Percentiles rank a stretch among this genome's conserved stretches.
Conservation (phyloP, 805 yeast genomes). For the Cyberlindnera bimundalis region DNA sequence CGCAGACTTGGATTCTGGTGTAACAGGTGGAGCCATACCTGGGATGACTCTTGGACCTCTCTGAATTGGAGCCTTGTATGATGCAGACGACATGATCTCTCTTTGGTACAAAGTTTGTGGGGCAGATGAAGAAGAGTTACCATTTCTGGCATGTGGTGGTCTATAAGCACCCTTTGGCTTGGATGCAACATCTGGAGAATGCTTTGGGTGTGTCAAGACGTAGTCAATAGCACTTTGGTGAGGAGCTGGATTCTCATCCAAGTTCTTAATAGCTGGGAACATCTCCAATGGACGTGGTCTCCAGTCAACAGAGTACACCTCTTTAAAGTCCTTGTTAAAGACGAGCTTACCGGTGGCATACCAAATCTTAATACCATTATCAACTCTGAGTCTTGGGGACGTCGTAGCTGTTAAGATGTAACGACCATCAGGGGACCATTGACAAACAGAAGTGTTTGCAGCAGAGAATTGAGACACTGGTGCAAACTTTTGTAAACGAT, state of each 20-base stretch:
- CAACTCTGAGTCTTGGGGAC: constrained; percentile 94
- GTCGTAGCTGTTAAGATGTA: constrained; percentile 94
- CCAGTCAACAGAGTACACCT: constrained; percentile 82
- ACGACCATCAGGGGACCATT: constrained; percentile 98
- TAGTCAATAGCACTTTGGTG: constrained; percentile 68
- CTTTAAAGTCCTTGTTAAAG: constrained; percentile 75
- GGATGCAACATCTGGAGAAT: constrained; percentile 32
- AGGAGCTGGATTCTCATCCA: constrained; percentile 57
- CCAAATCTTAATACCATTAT: constrained; percentile 93
- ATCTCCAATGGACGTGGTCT: constrained; percentile 46
- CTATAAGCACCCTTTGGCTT: constrained; percentile 88
- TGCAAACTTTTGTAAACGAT: constrained; percentile 79
- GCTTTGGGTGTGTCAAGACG: constrained; percentile 35
- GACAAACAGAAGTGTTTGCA: constrained; percentile 91
- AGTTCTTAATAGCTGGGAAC: constrained; percentile 36
- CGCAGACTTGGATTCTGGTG: constrained; percentile 57
- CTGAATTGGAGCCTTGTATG: constrained; percentile 27
- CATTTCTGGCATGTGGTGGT: constrained; percentile 89
- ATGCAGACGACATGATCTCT: constrained; percentile 38
- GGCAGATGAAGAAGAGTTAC: constrained; percentile 30
- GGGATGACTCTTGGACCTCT: constrained; percentile 47
- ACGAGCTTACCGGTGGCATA: constrained; percentile 82
- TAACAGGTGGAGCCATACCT: constrained; percentile 48
- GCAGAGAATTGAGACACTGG: constrained; percentile 85
- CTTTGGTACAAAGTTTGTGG: constrained; percentile 54